A percentile compares a stretch with the other conserved stretches of the same genome.
Evolutionary conservation across 2,329 filamentous ascomycete genomes (phyloP).

Genomic region (Alternaria burnsii): DNA sequence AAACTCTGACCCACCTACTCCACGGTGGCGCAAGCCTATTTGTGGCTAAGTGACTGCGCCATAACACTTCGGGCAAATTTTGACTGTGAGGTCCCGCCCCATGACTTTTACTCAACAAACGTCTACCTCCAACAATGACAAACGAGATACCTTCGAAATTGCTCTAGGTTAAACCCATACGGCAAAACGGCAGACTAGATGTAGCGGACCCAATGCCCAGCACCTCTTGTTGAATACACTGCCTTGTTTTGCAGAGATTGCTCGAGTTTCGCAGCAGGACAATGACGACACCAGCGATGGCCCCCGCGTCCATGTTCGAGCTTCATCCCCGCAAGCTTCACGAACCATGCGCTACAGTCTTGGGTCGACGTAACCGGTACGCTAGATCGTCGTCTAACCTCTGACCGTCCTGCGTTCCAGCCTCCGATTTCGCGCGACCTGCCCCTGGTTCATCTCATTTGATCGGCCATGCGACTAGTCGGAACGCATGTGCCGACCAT

Average conservation of each 20-base stretch:
- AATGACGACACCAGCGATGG: slow-evolving; percentile 9
- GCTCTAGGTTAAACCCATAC: background rate
- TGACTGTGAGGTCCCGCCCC: background rate
- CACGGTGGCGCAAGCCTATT: background rate
- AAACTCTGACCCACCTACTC: background rate
- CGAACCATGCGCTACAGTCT: slow-evolving; percentile 2
- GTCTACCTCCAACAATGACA: background rate
- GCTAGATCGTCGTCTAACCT: background rate
- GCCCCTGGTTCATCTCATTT: slow-evolving; percentile 1
- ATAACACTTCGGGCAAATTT: background rate
- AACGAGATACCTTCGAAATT: background rate
- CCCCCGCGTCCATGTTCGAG: background rate
- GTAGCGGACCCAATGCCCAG: background rate
- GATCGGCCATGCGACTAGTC: slow-evolving; percentile 7
- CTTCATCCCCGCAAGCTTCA: slow-evolving; percentile 5
- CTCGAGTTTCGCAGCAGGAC: background rate
- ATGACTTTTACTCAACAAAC: background rate
- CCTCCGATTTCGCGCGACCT: slow-evolving; percentile 2
- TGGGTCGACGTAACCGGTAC: slow-evolving; percentile 7
- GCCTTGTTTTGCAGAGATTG: slow-evolving; percentile 3
- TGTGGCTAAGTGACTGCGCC: background rate
- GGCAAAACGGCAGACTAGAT: background rate
- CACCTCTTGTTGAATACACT: background rate
- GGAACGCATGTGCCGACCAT: slow-evolving; percentile 8
- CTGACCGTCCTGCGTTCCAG: background rate